Percentiles rank a stretch among this genome's conserved stretches.
These are phyloP conservation scores for Schizonepeta tenuifolia DNA, from an alignment of 257 asterid genomes.

Conservation along the genomic window DNA sequence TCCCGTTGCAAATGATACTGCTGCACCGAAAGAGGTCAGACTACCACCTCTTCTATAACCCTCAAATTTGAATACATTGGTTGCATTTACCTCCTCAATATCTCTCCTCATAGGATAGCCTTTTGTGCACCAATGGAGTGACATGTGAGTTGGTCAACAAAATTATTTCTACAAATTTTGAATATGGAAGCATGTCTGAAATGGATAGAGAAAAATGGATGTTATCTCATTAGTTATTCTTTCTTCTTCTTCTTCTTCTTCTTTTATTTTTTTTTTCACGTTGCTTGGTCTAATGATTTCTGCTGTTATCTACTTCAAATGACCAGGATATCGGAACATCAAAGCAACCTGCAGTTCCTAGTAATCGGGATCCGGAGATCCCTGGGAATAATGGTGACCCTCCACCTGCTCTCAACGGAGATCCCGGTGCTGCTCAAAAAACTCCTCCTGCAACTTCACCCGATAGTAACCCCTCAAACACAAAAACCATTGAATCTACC, in stretches of 20 bases:
- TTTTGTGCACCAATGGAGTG: neutral
- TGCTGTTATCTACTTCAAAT: constrained; percentile 63
- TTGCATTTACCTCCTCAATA: neutral
- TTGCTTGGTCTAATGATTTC: constrained; percentile 23
- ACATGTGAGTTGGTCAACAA: neutral
- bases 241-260: no score
- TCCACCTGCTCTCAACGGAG: constrained; percentile 45
- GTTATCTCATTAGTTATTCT: neutral
- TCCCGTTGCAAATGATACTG: constrained; percentile 53
- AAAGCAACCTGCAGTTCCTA: constrained; percentile 60
- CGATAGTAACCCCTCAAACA: constrained; percentile 54
- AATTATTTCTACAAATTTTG: neutral
- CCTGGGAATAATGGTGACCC: constrained; percentile 50
- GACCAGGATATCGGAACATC: constrained; percentile 55
- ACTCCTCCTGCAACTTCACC: constrained; percentile 59
- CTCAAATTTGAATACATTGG: neutral
- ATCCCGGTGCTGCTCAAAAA: constrained; percentile 51
- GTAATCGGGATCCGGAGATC: constrained; percentile 58
- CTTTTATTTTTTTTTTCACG: neutral
- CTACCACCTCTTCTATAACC: neutral
- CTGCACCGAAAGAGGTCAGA: constrained; percentile 63
- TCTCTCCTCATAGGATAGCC: neutral
- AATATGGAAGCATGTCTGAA: neutral
- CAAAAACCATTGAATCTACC: constrained; percentile 65
- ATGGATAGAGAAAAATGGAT: constrained; percentile 1